Evolutionary conservation across 805 yeast species (phyloP).

Genomic region (Wickerhamiella nectarea): DNA sequence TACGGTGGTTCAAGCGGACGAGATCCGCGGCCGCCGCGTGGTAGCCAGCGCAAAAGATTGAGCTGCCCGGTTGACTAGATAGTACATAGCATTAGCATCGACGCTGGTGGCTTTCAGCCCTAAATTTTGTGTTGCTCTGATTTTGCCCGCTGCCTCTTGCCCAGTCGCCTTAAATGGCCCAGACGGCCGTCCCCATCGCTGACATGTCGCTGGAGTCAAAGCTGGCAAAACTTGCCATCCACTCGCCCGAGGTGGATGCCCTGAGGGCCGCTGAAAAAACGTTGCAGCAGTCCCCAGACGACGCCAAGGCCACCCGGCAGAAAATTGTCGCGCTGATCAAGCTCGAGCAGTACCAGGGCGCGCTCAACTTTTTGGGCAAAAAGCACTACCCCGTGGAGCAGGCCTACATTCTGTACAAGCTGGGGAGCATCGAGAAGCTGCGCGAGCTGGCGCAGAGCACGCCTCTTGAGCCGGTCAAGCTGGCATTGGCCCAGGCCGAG

Average conservation of each 20-base stretch:
- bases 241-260: constrained; percentile 9
- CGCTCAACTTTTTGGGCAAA: constrained; percentile 1
- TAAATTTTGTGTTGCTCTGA: too few species aligned
- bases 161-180: too few species aligned
- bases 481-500: constrained; percentile 40
- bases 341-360: constrained; percentile 35
- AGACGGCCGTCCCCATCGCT: too few species aligned
- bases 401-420: constrained; percentile 47
- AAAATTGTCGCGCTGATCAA: constrained; percentile 48
- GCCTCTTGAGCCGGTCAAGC: constrained; percentile 29
- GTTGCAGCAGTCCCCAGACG: constrained; percentile 23
- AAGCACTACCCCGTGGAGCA: constrained; percentile 29
- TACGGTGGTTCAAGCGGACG: constrained; percentile 46
- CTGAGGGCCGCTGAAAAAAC: constrained; percentile 23
- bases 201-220: constrained; percentile 8
- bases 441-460: constrained; percentile 13
- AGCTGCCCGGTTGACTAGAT: too few species aligned
- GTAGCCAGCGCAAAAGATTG: background rate
- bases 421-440: constrained; percentile 32
- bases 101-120: too few species aligned
- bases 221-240: constrained; percentile 12
- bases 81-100: too few species aligned
- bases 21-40: constrained; percentile 19
- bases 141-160: too few species aligned
- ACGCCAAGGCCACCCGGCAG: constrained; percentile 25